A percentile compares a stretch with the other conserved stretches of the same genome.
Conservation (phyloP, 306 rosid species). For the Argentina anserina region DNA sequence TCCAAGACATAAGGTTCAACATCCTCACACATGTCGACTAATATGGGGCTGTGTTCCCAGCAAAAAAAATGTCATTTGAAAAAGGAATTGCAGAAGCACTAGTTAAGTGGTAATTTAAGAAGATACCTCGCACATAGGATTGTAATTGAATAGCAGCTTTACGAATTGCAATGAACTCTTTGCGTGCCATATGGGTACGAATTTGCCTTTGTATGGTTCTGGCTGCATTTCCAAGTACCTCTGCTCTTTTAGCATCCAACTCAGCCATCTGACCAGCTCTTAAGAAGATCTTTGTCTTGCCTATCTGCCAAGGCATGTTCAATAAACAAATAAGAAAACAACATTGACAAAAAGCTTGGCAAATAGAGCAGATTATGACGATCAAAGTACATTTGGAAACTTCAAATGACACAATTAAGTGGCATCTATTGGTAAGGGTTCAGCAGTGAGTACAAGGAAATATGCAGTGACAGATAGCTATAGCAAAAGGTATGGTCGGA, state of each 20-base stretch:
- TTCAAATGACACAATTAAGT: neutral
- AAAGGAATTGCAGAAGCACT: slow-evolving; percentile 13
- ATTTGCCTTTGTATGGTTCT: slow-evolving; percentile 90
- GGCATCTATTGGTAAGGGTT: neutral
- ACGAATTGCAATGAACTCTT: slow-evolving; percentile 70
- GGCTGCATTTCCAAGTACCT: slow-evolving; percentile 96
- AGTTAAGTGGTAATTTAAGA: slow-evolving; percentile 21
- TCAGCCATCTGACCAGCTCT: slow-evolving; percentile 99
- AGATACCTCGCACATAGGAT: slow-evolving; percentile 82
- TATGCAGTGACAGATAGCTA: neutral
- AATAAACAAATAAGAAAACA: slow-evolving; percentile 23
- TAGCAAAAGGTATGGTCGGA: neutral
- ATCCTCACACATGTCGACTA: neutral
- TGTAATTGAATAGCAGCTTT: slow-evolving; percentile 84
- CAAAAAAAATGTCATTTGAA: neutral
- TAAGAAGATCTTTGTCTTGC: slow-evolving; percentile 85
- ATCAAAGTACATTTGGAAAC: neutral
- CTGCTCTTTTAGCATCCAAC: slow-evolving; percentile 95
- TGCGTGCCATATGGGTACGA: slow-evolving; percentile 88
- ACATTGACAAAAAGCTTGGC: slow-evolving; percentile 8
- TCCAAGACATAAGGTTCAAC: slow-evolving; percentile 1
- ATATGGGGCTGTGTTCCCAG: neutral
- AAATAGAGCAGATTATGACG: neutral
- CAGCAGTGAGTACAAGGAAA: neutral
- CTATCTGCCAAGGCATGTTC: slow-evolving; percentile 75